Evolutionary conservation across 148 eudicot species (phyloP).

Genomic region (Persicaria maculosa): DNA sequence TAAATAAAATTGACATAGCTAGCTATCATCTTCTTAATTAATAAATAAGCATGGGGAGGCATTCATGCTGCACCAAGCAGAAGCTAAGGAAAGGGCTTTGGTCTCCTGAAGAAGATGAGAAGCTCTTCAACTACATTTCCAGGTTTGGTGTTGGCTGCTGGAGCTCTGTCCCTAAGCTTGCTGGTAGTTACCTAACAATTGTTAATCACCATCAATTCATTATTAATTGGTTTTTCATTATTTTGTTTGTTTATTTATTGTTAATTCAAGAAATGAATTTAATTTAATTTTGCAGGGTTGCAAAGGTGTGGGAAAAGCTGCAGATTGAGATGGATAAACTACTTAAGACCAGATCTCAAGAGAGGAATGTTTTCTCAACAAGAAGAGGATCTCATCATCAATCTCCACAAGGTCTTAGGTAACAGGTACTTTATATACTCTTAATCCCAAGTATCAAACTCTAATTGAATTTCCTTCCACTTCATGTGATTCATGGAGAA

Average conservation of each 20-base stretch:
- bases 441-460: not conserved
- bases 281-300: not conserved
- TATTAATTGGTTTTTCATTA: not conserved
- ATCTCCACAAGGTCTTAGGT: conserved; percentile 9
- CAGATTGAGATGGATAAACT: conserved; percentile 15
- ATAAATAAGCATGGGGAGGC: conserved; percentile 22
- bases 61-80: conserved; percentile 31
- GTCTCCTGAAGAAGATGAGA: conserved; percentile 51
- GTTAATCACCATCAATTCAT: not conserved
- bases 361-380: conserved; percentile 7
- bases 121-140: conserved; percentile 37
- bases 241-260: not conserved
- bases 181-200: conserved; percentile 18
- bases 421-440: not conserved
- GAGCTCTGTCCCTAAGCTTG: conserved; percentile 45
- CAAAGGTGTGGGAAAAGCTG: conserved; percentile 15
- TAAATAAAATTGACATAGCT: no score
- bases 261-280: not conserved
- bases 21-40: not conserved
- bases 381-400: conserved; percentile 11
- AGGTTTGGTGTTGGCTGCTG: conserved; percentile 41
- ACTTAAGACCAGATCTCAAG: conserved; percentile 14
- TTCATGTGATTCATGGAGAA: not conserved
- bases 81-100: conserved; percentile 38
- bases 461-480: not conserved